Evolutionary conservation across 495 filamentous ascomycete genomes (phyloP).

Genomic region (Penicillium taxi): DNA sequence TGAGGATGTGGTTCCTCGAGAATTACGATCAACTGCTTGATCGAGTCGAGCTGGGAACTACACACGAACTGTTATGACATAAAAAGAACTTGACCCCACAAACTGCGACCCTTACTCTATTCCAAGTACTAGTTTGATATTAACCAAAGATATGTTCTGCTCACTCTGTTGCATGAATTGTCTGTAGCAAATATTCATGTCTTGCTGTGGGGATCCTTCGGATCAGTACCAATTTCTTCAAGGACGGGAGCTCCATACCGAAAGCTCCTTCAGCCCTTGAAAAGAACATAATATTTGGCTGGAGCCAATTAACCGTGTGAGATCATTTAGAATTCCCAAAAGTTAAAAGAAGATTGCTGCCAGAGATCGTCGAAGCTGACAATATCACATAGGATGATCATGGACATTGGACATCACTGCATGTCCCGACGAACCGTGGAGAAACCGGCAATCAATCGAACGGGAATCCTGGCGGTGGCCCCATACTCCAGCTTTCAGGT

Average conservation of each 20-base stretch:
- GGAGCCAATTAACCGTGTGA: constrained; percentile 18
- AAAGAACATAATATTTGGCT: too few relatives aligned
- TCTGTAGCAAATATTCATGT: too few relatives aligned
- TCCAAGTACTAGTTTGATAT: not conserved
- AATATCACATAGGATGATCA: constrained; percentile 21
- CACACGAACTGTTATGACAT: constrained; percentile 16
- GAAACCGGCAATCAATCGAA: constrained; percentile 10
- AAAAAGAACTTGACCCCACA: constrained; percentile 2
- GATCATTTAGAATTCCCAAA: constrained; percentile 16
- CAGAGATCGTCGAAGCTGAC: constrained; percentile 10
- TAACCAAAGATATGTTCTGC: too few relatives aligned
- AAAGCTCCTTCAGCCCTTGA: too few relatives aligned
- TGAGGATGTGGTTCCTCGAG: constrained; percentile 23
- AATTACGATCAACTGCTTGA: constrained; percentile 14
- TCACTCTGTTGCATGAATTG: too few relatives aligned
- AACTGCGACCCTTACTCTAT: not conserved
- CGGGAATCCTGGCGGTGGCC: too few relatives aligned
- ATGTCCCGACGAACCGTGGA: constrained; percentile 24
- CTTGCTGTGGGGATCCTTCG: too few relatives aligned
- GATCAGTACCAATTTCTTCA: too few relatives aligned
- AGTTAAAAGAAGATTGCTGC: constrained; percentile 13
- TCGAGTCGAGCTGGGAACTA: constrained; percentile 12
- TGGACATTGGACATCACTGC: constrained; percentile 35
- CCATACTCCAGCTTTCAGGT: constrained; percentile 8
- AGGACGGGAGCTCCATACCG: too few relatives aligned